phyloP scores from a whole-genome alignment of 768 basidiomycete genomes.

The Suillus weaverae region DNA sequence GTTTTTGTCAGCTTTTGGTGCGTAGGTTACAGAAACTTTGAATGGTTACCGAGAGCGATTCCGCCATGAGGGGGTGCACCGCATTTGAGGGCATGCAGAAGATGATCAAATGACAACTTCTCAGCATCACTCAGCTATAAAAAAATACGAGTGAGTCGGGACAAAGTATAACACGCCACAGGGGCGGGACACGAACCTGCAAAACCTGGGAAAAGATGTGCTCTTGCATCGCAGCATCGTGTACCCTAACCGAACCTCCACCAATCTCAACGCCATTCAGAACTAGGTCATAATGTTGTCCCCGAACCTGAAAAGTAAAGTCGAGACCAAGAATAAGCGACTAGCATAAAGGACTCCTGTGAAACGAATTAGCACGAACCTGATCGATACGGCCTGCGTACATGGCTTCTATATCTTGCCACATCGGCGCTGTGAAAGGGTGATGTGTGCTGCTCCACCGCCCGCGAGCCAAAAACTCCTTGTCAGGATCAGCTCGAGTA shows the following conservation, averaged over 20 bases:
- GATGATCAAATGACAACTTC: conserved; percentile 74
- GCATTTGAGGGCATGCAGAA: conserved; percentile 82
- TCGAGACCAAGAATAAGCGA: conserved; percentile 10
- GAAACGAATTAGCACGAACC: conserved; percentile 35
- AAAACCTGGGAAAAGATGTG: conserved; percentile 74
- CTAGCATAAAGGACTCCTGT: background rate
- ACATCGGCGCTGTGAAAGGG: conserved; percentile 96
- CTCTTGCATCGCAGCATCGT: conserved; percentile 86
- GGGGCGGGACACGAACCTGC: conserved; percentile 51
- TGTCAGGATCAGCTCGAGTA: conserved; percentile 83
- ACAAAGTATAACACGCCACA: conserved; percentile 13
- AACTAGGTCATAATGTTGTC: conserved; percentile 96
- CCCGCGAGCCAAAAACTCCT: conserved; percentile 80
- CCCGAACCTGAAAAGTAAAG: conserved; percentile 64
- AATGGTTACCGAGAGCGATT: conserved; percentile 76
- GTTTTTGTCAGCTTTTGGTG: conserved; percentile 12
- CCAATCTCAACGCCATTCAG: conserved; percentile 93
- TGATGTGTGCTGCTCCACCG: conserved; percentile 94
- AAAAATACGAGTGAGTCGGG: conserved; percentile 13
- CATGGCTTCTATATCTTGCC: conserved; percentile 79
- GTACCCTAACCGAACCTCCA: conserved; percentile 90
- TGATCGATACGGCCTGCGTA: conserved; percentile 65
- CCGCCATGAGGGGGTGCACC: conserved; percentile 97
- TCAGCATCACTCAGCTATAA: conserved; percentile 71
- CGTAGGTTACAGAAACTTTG: conserved; percentile 16